Base-by-base conservation (phyloP, 345 rosid species). In the Dimocarpus longan region DNA sequence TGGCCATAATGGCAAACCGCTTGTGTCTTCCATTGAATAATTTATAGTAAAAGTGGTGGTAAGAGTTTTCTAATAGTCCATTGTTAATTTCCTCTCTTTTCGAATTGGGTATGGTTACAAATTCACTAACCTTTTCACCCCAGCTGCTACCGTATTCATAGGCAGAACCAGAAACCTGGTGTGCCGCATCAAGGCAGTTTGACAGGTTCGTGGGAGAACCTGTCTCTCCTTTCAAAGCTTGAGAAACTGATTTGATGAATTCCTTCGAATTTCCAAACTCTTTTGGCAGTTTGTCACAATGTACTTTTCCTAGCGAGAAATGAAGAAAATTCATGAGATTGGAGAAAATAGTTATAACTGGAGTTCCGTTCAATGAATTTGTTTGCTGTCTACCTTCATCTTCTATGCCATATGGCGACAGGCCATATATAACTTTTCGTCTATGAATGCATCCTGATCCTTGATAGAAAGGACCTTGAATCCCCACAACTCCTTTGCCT, bases 391-490 rank as follows among this genome's bases (percentile, higher is more conserved):
- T 81, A 54, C 59, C 5, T 66, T 76, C 43, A 11, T 44, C 42
- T 54, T 77, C 76, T 13, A 67, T 15, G 13, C 86, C 86, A 1
- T 83, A 73, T 0, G 91, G 84, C 69, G 84, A 79, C 1, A 82
- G 43, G 10, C 93, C 93, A 24, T 91, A 93, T 5, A 93, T 87
- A 19, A 90, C 89, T 87, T 88, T 85, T 78, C 93, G 82, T 64
- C 90, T 86, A 39, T 86, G 94, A 44, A 94, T 85, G 24, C 95
- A 82, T 68, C 97, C 96, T 1, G 97, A 78, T 1, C 96, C 97
- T 0, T 2, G 54, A 21, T 91, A 94, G 1, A 24, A 5, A 3
- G 90, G 76, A 48, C 93, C 95, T 86, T 89, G 93, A 68, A 90
- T 70, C 65, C 93, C 96, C 2, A 60, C 86, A 1, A 88, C 6